Evolutionary conservation across 495 filamentous ascomycete genomes (phyloP), one percentile per base, ranked within the genome.

Genomic region (Neurospora hispaniola): DNA sequence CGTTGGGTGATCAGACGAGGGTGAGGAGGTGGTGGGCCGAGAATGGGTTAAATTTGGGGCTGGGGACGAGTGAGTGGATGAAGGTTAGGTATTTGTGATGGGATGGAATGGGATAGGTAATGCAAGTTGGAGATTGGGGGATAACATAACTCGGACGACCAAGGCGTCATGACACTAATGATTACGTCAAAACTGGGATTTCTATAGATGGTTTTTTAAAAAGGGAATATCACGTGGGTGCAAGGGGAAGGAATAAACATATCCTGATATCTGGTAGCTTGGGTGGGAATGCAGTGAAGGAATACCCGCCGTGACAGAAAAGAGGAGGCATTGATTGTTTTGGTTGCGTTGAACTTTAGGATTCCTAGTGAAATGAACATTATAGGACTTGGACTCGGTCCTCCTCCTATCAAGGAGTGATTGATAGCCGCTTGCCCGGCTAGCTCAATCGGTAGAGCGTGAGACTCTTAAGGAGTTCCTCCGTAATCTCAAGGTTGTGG

Each of bases 11-110:
- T 73, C 90, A 90, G 74, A 86, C 87, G 59, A 88, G 87, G 62
- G 93, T 96, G 14, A 86, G 91, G 70, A 83, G 84, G 72, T 98
- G 94, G 94, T 98, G 94, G 94, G 89, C 91, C n/a, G 84, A 85
- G 75, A 96, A 97, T 78, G 94, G 94, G 2, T 81, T 97, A 71
- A 96, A 96, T 77, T 81, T 97, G 39, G 94, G 94, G 0, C 86
- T 97, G 27, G 91, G 91, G 0, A 95, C 93, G 69, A 92, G 90
- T 75, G 94, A 97, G 82, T 98, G 94, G 94, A 96, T 97, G 91
- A 94, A 92, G 83, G 78, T 77, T 8, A 74, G 79, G 73, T 73
- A 77, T 69, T 73, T 86, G 40, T 71, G 70, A n/a, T 23, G 35
- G n/a, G 70, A 38, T 20, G 41, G 70, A 10, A 39, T 39, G 70